Percentiles rank a stretch among this genome's conserved stretches.
Evolutionary conservation across 495 filamentous ascomycete genomes (phyloP).

Genomic region (Aspergillus bertholletiae): DNA sequence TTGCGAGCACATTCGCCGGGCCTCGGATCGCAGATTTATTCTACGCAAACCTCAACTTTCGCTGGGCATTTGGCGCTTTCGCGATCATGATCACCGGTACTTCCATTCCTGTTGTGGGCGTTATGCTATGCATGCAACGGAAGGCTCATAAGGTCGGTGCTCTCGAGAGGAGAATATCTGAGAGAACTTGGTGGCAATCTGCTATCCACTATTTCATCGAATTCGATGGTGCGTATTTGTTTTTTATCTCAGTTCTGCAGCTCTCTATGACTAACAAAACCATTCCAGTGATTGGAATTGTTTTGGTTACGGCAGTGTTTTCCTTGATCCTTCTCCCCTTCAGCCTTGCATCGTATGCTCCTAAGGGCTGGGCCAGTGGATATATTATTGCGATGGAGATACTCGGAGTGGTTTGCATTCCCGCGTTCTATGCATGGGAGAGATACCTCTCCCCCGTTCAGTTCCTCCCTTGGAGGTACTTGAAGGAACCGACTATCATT

Average conservation of each 20-base stretch:
- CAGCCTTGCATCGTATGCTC: conserved; percentile 35
- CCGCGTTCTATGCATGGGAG: conserved; percentile 55
- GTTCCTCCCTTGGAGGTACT: conserved; percentile 54
- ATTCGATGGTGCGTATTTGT: conserved; percentile 16
- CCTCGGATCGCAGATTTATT: conserved; percentile 14
- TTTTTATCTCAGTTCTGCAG: too few species aligned
- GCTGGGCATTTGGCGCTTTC: conserved; percentile 57
- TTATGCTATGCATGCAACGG: conserved; percentile 13
- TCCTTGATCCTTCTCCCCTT: conserved; percentile 53
- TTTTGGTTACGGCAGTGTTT: conserved; percentile 49
- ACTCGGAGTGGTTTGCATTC: conserved; percentile 34
- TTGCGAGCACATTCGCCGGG: conserved; percentile 40
- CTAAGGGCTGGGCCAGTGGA: conserved; percentile 2
- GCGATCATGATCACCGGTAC: conserved; percentile 50
- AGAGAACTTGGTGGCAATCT: conserved; percentile 10
- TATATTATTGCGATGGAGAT: conserved; percentile 6
- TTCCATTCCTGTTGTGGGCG: conserved; percentile 34
- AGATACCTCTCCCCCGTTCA: conserved; percentile 42
- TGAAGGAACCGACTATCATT: conserved; percentile 57
- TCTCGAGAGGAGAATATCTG: conserved; percentile 23
- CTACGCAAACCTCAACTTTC: conserved; percentile 30
- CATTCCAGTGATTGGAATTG: conserved; percentile 42
- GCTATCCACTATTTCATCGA: conserved; percentile 15
- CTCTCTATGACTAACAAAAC: too few species aligned
- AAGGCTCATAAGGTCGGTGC: conserved; percentile 44